Evolutionary conservation across 2,329 filamentous ascomycete species (phyloP).

Genomic region (Epichloe scottii): DNA sequence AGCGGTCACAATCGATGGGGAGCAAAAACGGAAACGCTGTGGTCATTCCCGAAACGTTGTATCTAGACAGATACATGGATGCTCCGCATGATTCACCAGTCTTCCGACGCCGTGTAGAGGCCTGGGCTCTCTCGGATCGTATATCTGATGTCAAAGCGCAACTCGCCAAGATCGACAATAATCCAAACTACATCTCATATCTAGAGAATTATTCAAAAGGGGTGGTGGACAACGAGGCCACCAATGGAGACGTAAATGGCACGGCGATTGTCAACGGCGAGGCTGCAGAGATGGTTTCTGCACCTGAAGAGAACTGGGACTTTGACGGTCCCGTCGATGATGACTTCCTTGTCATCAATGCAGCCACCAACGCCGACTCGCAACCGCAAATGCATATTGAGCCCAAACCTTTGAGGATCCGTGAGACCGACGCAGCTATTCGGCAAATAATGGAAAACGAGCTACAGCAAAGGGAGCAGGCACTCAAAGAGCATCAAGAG

Average conservation of each 20-base stretch:
- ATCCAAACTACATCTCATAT: conserved; percentile 15
- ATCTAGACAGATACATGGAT: conserved; percentile 80
- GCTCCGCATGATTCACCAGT: conserved; percentile 46
- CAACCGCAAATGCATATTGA: not conserved
- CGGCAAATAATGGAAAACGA: conserved; percentile 35
- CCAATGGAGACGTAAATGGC: not conserved
- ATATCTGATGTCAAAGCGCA: conserved; percentile 41
- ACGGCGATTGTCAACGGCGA: not conserved
- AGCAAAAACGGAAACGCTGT: conserved; percentile 69
- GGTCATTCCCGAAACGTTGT: conserved; percentile 67
- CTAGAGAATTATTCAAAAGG: conserved; percentile 16
- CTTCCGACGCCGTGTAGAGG: conserved; percentile 50
- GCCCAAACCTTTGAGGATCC: conserved; percentile 11
- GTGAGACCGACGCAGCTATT: conserved; percentile 16
- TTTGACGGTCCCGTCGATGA: conserved; percentile 27
- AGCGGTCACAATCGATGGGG: conserved; percentile 63
- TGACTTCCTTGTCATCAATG: conserved; percentile 20
- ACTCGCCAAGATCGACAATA: conserved; percentile 15
- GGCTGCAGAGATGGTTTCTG: not conserved
- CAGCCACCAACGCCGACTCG: conserved; percentile 3
- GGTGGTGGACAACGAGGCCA: conserved; percentile 9
- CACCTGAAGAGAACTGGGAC: conserved; percentile 20
- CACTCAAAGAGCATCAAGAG: conserved; percentile 20
- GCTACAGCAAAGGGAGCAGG: conserved; percentile 16
- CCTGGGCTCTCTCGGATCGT: conserved; percentile 62